Percentiles rank a stretch among this genome's conserved stretches.
Conservation (phyloP, 1,139 yeast species). For the Yamadazyma atmosphaerica region DNA sequence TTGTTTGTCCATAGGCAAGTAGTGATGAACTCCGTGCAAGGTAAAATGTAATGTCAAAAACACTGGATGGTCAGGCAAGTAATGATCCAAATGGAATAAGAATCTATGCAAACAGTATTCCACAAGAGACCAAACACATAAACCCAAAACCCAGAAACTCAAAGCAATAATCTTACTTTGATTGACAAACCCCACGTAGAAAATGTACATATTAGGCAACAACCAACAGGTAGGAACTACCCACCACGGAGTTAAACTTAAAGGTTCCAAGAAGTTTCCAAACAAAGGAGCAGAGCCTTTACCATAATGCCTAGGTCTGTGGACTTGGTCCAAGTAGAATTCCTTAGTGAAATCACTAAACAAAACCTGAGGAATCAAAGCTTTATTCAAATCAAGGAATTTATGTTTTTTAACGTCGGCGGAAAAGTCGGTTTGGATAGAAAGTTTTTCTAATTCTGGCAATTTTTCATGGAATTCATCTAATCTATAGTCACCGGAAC, state of each 20-base stretch:
- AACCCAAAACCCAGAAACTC: conserved; percentile 58
- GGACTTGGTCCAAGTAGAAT: conserved; percentile 92
- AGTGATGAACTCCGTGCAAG: conserved; percentile 95
- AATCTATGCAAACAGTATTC: conserved; percentile 90
- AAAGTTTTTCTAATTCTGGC: conserved; percentile 70
- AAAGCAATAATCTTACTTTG: conserved; percentile 37
- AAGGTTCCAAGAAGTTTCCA: conserved; percentile 50
- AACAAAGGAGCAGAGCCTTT: conserved; percentile 82
- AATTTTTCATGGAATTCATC: conserved; percentile 58
- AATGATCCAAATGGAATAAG: conserved; percentile 85
- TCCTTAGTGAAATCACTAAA: conserved; percentile 75
- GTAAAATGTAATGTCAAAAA: conserved; percentile 84
- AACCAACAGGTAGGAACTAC: conserved; percentile 89
- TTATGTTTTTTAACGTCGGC: conserved; percentile 75
- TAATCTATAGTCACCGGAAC: conserved; percentile 21
- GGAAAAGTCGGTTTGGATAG: conserved; percentile 74
- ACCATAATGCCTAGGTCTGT: conserved; percentile 86
- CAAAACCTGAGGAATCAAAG: conserved; percentile 78
- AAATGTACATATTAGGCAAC: conserved; percentile 65
- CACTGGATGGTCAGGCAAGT: conserved; percentile 76
- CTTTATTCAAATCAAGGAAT: conserved; percentile 81
- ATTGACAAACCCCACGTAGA: conserved; percentile 40
- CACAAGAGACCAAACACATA: conserved; percentile 87
- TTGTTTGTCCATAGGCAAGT: conserved; percentile 92
- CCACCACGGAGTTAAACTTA: conserved; percentile 54